phyloP scores from a whole-genome alignment of 192 early-diverging fungal species.

The Pilobolus umbonatus region DNA sequence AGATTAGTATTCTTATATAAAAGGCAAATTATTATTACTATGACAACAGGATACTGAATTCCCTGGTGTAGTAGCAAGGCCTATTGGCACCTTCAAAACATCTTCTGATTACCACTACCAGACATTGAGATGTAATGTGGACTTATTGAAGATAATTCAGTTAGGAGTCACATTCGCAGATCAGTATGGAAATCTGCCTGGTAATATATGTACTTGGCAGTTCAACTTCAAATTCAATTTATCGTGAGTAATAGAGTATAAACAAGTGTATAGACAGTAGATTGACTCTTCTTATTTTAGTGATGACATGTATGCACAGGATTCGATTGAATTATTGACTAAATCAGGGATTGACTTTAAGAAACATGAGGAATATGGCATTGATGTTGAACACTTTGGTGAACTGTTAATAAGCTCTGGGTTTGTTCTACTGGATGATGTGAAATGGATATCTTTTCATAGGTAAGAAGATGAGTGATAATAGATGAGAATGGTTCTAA shows the following conservation, averaged over 20 bases:
- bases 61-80: slow-evolving; percentile 95
- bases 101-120: slow-evolving; percentile 99
- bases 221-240: slow-evolving; percentile 99
- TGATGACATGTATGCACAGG: slow-evolving; percentile 98
- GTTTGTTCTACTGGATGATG: slow-evolving; percentile 87
- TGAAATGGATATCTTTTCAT: slow-evolving; percentile 98
- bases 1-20: no score
- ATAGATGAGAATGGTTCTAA: not conserved
- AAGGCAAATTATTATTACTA: not conserved
- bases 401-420: slow-evolving; percentile 97
- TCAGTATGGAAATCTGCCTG: slow-evolving; percentile 78
- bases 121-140: slow-evolving; percentile 95
- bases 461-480: slow-evolving; percentile 52
- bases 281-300: slow-evolving; percentile 29
- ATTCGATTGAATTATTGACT: slow-evolving; percentile 94
- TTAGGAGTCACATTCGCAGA: slow-evolving; percentile 94
- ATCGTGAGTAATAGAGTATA: slow-evolving; percentile 41
- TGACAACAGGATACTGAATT: slow-evolving; percentile 90
- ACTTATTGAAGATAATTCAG: slow-evolving; percentile 96
- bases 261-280: not conserved
- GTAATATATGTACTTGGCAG: slow-evolving; percentile 92
- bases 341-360: slow-evolving; percentile 99
- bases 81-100: slow-evolving; percentile 94
- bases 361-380: slow-evolving; percentile 93
- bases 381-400: slow-evolving; percentile 94